These are phyloP conservation scores for Spizellomyces sp. DNA, from an alignment of 192 early-diverging fungal species.

Conservation along the genomic window DNA sequence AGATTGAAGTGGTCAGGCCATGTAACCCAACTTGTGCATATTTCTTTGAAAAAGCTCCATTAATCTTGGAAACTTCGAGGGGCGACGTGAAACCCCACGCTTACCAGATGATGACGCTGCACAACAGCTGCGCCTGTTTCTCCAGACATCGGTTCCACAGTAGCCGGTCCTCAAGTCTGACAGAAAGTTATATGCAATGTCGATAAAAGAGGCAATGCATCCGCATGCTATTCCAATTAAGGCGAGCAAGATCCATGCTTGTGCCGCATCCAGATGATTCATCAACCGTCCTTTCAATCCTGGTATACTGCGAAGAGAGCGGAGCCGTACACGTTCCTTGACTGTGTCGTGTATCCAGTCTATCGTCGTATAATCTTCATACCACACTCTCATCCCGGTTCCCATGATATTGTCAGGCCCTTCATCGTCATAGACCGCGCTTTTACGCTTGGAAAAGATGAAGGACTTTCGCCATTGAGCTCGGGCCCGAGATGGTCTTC, in stretches of 20 bases:
- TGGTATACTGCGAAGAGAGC: conserved; percentile 16
- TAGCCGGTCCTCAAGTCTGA: conserved; percentile 45
- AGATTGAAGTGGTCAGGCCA: conserved; percentile 9
- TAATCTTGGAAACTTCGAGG: neutral
- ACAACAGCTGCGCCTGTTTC: conserved; percentile 6
- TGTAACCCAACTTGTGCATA: conserved; percentile 1
- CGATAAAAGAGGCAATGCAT: conserved; percentile 43
- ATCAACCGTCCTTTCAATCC: conserved; percentile 20
- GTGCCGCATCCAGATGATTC: conserved; percentile 17
- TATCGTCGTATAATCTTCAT: conserved; percentile 35
- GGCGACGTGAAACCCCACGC: neutral
- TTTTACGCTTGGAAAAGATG: conserved; percentile 27
- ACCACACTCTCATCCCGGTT: conserved; percentile 36
- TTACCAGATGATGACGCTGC: neutral
- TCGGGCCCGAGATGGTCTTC: neutral
- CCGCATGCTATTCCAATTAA: conserved; percentile 43
- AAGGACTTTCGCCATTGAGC: conserved; percentile 21
- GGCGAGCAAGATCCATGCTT: conserved; percentile 48
- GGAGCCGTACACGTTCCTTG: conserved; percentile 41
- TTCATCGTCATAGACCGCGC: conserved; percentile 12
- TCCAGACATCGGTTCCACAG: conserved; percentile 26
- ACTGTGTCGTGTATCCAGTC: conserved; percentile 89
- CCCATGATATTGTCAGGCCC: neutral
- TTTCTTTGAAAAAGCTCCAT: neutral
- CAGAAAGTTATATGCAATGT: conserved; percentile 37